A percentile compares a stretch with the other conserved stretches of the same genome.
Evolutionary conservation across 768 basidiomycete species (phyloP).

Genomic region (Hypholoma sublateritium): DNA sequence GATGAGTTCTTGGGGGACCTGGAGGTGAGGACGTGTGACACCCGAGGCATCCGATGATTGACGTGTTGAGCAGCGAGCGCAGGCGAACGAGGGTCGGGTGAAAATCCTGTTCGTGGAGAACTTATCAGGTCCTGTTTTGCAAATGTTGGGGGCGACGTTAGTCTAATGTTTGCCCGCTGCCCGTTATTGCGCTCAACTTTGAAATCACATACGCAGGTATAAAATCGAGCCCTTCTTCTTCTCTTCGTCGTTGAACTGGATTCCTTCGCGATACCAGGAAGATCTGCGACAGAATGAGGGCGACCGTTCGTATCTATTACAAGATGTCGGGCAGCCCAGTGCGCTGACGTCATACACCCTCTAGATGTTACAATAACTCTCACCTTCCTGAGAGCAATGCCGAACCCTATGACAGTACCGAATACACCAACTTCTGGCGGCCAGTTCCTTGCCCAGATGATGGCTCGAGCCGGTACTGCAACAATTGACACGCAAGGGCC

Average conservation of each 20-base stretch:
- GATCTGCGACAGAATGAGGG: constrained; percentile 33
- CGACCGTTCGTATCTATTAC: constrained; percentile 42
- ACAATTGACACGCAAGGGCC: constrained; percentile 39
- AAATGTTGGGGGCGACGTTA: constrained; percentile 60
- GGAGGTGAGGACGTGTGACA: constrained; percentile 23
- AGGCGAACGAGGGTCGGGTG: constrained; percentile 32
- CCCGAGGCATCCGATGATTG: neutral
- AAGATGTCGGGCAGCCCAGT: neutral
- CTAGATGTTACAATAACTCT: constrained; percentile 55
- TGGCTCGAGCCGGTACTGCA: constrained; percentile 13
- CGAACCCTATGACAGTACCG: constrained; percentile 13
- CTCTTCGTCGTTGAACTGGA: constrained; percentile 63
- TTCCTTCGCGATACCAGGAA: constrained; percentile 63
- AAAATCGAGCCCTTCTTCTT: constrained; percentile 65
- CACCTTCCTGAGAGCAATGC: constrained; percentile 39
- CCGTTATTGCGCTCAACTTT: no score
- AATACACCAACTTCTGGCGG: constrained; percentile 1
- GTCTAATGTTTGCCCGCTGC: neutral
- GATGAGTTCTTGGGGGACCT: constrained; percentile 32
- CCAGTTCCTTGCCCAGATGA: constrained; percentile 12
- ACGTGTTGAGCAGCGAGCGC: neutral
- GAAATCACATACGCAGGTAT: constrained; percentile 32
- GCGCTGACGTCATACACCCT: neutral
- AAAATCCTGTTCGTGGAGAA: constrained; percentile 53
- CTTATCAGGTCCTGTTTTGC: constrained; percentile 47